These are phyloP conservation scores for Hypoxylon lienhwacheense DNA, from an alignment of 495 filamentous ascomycete genomes.

Conservation along the genomic window DNA sequence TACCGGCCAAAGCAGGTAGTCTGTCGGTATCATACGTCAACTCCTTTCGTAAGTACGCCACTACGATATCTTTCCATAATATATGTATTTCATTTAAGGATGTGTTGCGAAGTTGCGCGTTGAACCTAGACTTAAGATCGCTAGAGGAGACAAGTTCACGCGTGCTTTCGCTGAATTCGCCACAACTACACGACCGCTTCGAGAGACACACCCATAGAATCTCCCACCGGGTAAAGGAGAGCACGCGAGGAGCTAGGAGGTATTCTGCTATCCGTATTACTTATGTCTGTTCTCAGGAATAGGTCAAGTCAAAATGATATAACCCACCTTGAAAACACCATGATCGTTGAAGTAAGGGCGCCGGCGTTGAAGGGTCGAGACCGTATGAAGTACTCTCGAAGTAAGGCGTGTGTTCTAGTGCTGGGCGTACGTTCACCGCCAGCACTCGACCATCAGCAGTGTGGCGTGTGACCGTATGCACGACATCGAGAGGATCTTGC, in stretches of 20 bases:
- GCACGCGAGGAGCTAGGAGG: slow-evolving; percentile 17
- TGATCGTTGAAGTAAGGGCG: slow-evolving; percentile 12
- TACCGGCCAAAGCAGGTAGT: slow-evolving; percentile 19
- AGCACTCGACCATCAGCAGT: not conserved
- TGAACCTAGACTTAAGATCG: slow-evolving; percentile 17
- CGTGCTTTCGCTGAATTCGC: slow-evolving; percentile 15
- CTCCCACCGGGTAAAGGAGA: slow-evolving; percentile 22
- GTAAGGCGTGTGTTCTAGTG: slow-evolving; percentile 16
- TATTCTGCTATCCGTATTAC: slow-evolving; percentile 10
- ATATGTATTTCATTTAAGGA: not conserved
- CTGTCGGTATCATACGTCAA: slow-evolving; percentile 17
- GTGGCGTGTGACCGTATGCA: slow-evolving; percentile 5
- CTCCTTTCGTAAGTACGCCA: slow-evolving; percentile 13
- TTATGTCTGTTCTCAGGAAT: not conserved
- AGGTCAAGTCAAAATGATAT: not conserved
- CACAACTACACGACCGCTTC: slow-evolving; percentile 8
- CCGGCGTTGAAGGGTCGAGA: slow-evolving; percentile 3
- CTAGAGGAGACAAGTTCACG: slow-evolving; percentile 9
- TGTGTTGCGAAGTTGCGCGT: slow-evolving; percentile 1
- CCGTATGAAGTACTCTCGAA: slow-evolving; percentile 8
- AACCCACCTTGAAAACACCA: slow-evolving; percentile 27
- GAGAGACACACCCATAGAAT: slow-evolving; percentile 17
- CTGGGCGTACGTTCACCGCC: slow-evolving; percentile 8
- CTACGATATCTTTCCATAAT: slow-evolving; percentile 12
- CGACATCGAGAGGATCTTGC: slow-evolving; percentile 3